A percentile compares a stretch with the other conserved stretches of the same genome.
These are phyloP conservation scores for Trichopus zeylanicus DNA, from an alignment of 116 monocot genomes.

Conservation along the genomic window DNA sequence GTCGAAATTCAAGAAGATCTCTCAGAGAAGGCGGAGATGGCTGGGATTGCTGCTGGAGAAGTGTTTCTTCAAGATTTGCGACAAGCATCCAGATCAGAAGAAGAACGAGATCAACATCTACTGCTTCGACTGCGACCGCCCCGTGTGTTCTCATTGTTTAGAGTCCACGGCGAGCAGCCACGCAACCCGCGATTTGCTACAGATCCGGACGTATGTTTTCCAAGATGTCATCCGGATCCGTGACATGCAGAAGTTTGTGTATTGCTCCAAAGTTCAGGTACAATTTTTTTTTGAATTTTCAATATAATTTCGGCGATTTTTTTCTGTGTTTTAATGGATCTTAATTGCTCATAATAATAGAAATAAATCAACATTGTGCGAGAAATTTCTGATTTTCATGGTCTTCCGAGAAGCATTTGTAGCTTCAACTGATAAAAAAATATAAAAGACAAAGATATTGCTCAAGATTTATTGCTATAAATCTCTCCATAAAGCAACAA, in stretches of 20 bases:
- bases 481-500: too few species aligned
- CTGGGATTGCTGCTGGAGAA: constrained; percentile 20
- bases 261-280: constrained; percentile 71
- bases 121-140: constrained; percentile 47
- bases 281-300: background rate
- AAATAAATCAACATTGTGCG: too few species aligned
- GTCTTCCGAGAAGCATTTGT: too few species aligned
- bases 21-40: constrained; percentile 21
- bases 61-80: constrained; percentile 36
- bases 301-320: background rate
- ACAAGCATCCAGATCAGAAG: constrained; percentile 23
- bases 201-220: constrained; percentile 69
- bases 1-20: background rate
- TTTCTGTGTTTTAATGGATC: background rate
- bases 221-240: constrained; percentile 41
- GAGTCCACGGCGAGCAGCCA: constrained; percentile 1
- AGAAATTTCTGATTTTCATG: too few species aligned
- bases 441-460: too few species aligned
- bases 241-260: constrained; percentile 43
- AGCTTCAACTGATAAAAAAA: too few species aligned
- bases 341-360: too few species aligned
- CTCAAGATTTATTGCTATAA: too few species aligned
- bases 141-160: constrained; percentile 46
- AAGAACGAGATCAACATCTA: constrained; percentile 58
- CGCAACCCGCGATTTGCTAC: constrained; percentile 30